Conservation (phyloP, 768 basidiomycete species). For the Lentinula sp. region DNA sequence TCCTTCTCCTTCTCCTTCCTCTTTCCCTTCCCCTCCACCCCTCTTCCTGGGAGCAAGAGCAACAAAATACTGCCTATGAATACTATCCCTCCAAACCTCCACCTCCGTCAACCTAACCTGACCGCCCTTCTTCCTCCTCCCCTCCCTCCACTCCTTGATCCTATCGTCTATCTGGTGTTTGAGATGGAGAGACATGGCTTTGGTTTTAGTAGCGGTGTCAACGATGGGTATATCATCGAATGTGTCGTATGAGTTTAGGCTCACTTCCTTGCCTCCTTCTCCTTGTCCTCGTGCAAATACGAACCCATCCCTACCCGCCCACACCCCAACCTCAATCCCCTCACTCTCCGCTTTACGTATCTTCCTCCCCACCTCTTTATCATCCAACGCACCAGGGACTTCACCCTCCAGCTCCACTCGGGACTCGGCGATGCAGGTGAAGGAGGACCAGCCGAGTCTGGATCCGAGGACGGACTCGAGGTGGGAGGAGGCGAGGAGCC, state of each 20-base stretch:
- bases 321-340: background rate
- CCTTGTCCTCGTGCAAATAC: background rate
- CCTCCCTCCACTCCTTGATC: background rate
- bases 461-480: background rate
- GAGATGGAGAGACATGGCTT: background rate
- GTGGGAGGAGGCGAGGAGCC: background rate
- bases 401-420: background rate
- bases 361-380: background rate
- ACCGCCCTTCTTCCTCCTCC: background rate
- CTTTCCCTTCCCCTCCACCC: background rate
- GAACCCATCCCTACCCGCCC: background rate
- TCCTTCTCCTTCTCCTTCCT: background rate
- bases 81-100: background rate
- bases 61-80: slow-evolving; percentile 1
- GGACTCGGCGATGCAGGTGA: slow-evolving; percentile 2
- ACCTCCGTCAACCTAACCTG: slow-evolving; percentile 5
- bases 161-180: background rate
- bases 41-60: background rate
- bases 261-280: background rate
- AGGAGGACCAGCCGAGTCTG: background rate
- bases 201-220: background rate
- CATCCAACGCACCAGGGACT: background rate
- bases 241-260: background rate
- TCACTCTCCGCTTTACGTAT: background rate
- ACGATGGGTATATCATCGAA: background rate